Evolutionary conservation across 1,284 basidiomycete species (phyloP).

Genomic region (Leucoagaricus sp.): DNA sequence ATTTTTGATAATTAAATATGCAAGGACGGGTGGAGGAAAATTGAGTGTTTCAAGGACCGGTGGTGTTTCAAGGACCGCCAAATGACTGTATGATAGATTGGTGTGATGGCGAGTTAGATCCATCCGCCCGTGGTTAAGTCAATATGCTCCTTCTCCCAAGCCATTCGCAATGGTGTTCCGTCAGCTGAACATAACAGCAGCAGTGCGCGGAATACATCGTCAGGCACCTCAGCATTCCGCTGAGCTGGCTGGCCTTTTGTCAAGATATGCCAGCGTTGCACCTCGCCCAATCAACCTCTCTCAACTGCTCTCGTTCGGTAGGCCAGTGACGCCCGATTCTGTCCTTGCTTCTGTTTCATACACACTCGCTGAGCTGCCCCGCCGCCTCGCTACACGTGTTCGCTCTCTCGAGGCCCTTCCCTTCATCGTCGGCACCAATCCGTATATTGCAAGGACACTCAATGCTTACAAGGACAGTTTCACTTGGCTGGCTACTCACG

Average conservation of each 20-base stretch:
- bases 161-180: too few relatives aligned
- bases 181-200: too few relatives aligned
- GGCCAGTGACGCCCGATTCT: slow-evolving; percentile 68
- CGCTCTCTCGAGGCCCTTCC: slow-evolving; percentile 71
- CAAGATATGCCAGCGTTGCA: slow-evolving; percentile 56
- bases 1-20: too few relatives aligned
- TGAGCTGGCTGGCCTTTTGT: slow-evolving; percentile 50
- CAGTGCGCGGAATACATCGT: slow-evolving; percentile 17
- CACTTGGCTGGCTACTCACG: slow-evolving; percentile 69
- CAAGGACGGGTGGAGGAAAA: too few relatives aligned
- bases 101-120: too few relatives aligned
- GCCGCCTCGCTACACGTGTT: slow-evolving; percentile 70
- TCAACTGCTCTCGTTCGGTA: slow-evolving; percentile 71
- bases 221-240: slow-evolving; percentile 35
- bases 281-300: slow-evolving; percentile 67
- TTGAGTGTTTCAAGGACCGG: too few relatives aligned
- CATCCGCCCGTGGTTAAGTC: too few relatives aligned
- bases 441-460: slow-evolving; percentile 78
- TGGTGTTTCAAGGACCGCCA: too few relatives aligned
- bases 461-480: slow-evolving; percentile 78
- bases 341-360: slow-evolving; percentile 70
- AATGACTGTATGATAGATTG: too few relatives aligned
- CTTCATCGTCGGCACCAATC: slow-evolving; percentile 90
- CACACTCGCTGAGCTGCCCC: slow-evolving; percentile 72
- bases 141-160: too few relatives aligned